phyloP scores from a whole-genome alignment of 106 monocot genomes.

The Posidonia australis region DNA sequence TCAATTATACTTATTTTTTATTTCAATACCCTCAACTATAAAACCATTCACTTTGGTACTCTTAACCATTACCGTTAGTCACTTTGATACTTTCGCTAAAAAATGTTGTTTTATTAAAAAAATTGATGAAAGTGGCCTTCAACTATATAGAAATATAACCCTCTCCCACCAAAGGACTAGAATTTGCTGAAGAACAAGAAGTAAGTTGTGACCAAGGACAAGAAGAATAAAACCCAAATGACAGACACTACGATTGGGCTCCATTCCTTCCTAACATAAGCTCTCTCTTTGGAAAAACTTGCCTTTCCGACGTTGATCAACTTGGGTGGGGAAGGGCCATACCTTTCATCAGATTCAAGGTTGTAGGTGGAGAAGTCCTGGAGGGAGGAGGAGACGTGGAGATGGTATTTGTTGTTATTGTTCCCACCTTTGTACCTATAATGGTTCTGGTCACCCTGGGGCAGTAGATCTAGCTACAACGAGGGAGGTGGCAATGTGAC shows the following conservation, averaged over 20 bases:
- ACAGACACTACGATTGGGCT: slow-evolving; percentile 12
- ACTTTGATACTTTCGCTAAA: too few species aligned
- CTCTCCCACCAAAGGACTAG: too few species aligned
- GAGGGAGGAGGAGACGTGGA: slow-evolving; percentile 62
- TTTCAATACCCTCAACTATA: too few species aligned
- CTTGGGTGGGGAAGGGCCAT: slow-evolving; percentile 30
- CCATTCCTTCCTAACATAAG: slow-evolving; percentile 40
- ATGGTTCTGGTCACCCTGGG: neutral
- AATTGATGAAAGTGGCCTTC: too few species aligned
- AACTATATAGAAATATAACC: too few species aligned
- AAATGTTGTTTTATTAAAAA: too few species aligned
- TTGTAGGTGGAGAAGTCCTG: slow-evolving; percentile 55
- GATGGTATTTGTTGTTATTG: slow-evolving; percentile 1
- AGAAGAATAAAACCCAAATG: slow-evolving; percentile 25
- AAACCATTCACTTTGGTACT: too few species aligned
- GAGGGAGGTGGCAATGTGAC: neutral
- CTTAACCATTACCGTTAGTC: too few species aligned
- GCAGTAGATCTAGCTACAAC: neutral
- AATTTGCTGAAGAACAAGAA: slow-evolving; percentile 18
- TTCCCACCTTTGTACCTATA: neutral
- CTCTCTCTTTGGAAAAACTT: slow-evolving; percentile 77
- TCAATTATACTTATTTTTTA: too few species aligned
- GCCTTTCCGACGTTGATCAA: slow-evolving; percentile 35
- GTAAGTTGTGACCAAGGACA: slow-evolving; percentile 27
- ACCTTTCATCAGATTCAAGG: slow-evolving; percentile 13